phyloP scores from a whole-genome alignment of 1,284 basidiomycete species.

The Chalciporus piperatoides region DNA sequence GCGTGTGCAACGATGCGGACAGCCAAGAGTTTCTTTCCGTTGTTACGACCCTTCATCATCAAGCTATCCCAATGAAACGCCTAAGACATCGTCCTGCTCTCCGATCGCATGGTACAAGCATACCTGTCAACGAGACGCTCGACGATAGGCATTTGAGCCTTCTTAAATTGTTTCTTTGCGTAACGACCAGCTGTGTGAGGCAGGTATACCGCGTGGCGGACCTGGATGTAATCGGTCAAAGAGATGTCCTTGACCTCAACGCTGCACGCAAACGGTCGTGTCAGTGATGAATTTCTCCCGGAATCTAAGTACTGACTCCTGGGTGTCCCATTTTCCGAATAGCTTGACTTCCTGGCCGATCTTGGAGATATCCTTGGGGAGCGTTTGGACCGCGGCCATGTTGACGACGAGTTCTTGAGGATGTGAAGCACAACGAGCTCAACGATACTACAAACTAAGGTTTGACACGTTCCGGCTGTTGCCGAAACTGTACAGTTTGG shows the following conservation, averaged over 20 bases:
- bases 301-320: slow-evolving; percentile 65
- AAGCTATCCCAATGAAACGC: slow-evolving; percentile 47
- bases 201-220: slow-evolving; percentile 96
- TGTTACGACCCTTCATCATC: slow-evolving; percentile 99
- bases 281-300: slow-evolving; percentile 11
- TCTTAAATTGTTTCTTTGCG: slow-evolving; percentile 99
- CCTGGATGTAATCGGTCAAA: slow-evolving; percentile 98
- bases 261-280: slow-evolving; percentile 40
- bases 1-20: slow-evolving; percentile 99
- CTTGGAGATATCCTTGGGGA: slow-evolving; percentile 83
- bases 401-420: slow-evolving; percentile 27
- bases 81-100: slow-evolving; percentile 3
- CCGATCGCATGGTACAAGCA: slow-evolving; percentile 24
- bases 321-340: slow-evolving; percentile 96
- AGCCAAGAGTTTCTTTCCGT: slow-evolving; percentile 99
- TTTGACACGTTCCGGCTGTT: slow-evolving; percentile 22
- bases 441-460: slow-evolving; percentile 23
- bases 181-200: slow-evolving; percentile 99
- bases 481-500: slow-evolving; percentile 31
- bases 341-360: slow-evolving; percentile 88
- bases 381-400: slow-evolving; percentile 65
- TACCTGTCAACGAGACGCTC: slow-evolving; percentile 98
- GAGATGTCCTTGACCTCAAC: slow-evolving; percentile 99
- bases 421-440: slow-evolving; percentile 33
- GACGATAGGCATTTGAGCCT: slow-evolving; percentile 99